Percentiles rank a stretch among this genome's conserved stretches.
phyloP scores from a whole-genome alignment of 768 basidiomycete species.

The Pisolithus albus region DNA sequence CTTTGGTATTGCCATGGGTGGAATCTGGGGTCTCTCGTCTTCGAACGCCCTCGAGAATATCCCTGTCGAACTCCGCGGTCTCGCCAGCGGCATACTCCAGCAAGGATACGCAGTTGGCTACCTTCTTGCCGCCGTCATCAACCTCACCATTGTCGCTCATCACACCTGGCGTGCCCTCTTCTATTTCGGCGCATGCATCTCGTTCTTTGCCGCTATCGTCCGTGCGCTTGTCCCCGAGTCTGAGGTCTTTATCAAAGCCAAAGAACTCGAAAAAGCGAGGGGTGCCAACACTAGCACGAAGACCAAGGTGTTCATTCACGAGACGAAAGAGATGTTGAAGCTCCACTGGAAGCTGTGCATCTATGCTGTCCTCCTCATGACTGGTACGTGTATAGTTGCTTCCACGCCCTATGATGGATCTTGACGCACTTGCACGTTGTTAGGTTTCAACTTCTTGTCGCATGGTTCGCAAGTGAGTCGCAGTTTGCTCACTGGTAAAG shows the following conservation, averaged over 20 bases:
- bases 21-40: conserved; percentile 80
- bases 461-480: conserved; percentile 50
- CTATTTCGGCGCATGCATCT: conserved; percentile 71
- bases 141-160: conserved; percentile 49
- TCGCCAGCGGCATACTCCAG: conserved; percentile 80
- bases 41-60: conserved; percentile 85
- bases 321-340: conserved; percentile 72
- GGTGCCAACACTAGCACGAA: conserved; percentile 39
- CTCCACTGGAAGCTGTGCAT: conserved; percentile 77
- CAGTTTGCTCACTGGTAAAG: not conserved
- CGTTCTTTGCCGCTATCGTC: conserved; percentile 59
- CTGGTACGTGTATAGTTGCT: conserved; percentile 27
- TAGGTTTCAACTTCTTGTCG: conserved; percentile 67
- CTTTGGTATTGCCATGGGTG: conserved; percentile 86
- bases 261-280: conserved; percentile 41
- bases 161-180: conserved; percentile 72
- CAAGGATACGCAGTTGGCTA: conserved; percentile 87
- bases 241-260: conserved; percentile 61
- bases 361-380: conserved; percentile 80
- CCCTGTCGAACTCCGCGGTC: conserved; percentile 78
- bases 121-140: conserved; percentile 78
- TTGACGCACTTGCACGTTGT: not conserved
- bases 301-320: conserved; percentile 64
- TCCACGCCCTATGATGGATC: not conserved
- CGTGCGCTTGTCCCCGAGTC: conserved; percentile 74